These are phyloP conservation scores for Trifolium repens DNA, from an alignment of 306 rosid species.

Conservation along the genomic window DNA sequence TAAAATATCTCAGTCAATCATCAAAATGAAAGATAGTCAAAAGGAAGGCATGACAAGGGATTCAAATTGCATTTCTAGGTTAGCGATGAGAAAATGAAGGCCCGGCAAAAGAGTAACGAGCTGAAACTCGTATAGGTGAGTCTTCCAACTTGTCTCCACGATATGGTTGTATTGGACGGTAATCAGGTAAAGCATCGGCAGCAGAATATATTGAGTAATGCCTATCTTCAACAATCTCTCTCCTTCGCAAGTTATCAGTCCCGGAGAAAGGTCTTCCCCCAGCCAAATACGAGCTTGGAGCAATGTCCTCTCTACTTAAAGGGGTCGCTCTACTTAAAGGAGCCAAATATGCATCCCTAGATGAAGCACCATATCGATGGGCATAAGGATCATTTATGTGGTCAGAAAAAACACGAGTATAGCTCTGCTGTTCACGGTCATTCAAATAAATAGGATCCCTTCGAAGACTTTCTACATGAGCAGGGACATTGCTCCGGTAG, in stretches of 20 bases:
- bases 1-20: neutral
- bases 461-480: slow-evolving; percentile 47
- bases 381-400: slow-evolving; percentile 50
- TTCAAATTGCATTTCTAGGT: slow-evolving; percentile 14
- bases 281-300: slow-evolving; percentile 51
- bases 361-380: slow-evolving; percentile 46
- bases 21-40: neutral
- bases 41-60: neutral
- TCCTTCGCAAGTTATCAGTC: slow-evolving; percentile 52
- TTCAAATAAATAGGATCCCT: slow-evolving; percentile 55
- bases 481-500: slow-evolving; percentile 45
- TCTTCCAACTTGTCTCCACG: slow-evolving; percentile 43
- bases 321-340: slow-evolving; percentile 54
- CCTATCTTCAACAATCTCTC: slow-evolving; percentile 58
- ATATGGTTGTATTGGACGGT: slow-evolving; percentile 46
- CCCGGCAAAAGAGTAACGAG: slow-evolving; percentile 69
- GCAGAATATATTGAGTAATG: slow-evolving; percentile 59
- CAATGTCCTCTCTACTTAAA: slow-evolving; percentile 59
- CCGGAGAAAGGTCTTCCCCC: slow-evolving; percentile 49
- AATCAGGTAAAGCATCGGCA: slow-evolving; percentile 53
- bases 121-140: slow-evolving; percentile 54
- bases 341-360: slow-evolving; percentile 53
- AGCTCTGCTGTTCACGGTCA: slow-evolving; percentile 53
- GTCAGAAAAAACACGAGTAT: slow-evolving; percentile 50
- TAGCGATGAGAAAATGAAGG: slow-evolving; percentile 54